Base-by-base conservation (phyloP, 2,329 filamentous ascomycete genomes). In the Didymella segeticola region DNA sequence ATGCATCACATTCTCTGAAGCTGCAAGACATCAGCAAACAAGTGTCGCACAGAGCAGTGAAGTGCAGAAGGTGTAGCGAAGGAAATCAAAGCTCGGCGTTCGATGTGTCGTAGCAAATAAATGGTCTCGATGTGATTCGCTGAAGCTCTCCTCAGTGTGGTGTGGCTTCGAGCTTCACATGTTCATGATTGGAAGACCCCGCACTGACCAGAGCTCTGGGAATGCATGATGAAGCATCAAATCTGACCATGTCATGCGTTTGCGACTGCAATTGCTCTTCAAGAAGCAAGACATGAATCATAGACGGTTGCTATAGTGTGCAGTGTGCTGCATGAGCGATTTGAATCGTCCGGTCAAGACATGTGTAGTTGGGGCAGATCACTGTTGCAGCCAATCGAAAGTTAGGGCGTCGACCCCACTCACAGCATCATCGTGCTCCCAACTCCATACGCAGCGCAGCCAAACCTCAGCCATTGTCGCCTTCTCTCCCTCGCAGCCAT, bases 391-490 rank as follows among this genome's bases (percentile, higher is more conserved):
- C 53, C 46, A 56, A 56, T 56, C 19, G 42, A 37, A 41, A 57
- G 31, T 54, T 43, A 49, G 41, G 39, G 39, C 29, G 39, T 49
- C 58, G 60, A 42, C 71, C 71, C 71, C 71, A 71, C 71, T n/a
- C 68, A 70, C 67, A 64, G 60, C 70, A 69, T 68, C 68, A 69
- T 67, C 61, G 51, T 57, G 47, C 57, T 58, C 36, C 60, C 53
- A 62, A 53, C 33, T 33, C 51, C 33, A 39, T 19, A 49, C 51
- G 39, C 60, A 59, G 51, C 54, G 48, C 57, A 59, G 58, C 50
- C 54, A 59, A 53, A 53, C 62, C 27, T 43, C 62, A 56, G 60
- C 62, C 69, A 71, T 68, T 71, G 66, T 64, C 65, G 52, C 58
- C 58, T 59, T 34, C 47, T 52, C 53, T 43, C 46, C 57, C 56